Base-by-base conservation (phyloP, 495 filamentous ascomycete genomes). In the Penicillium psychrofluorescens region DNA sequence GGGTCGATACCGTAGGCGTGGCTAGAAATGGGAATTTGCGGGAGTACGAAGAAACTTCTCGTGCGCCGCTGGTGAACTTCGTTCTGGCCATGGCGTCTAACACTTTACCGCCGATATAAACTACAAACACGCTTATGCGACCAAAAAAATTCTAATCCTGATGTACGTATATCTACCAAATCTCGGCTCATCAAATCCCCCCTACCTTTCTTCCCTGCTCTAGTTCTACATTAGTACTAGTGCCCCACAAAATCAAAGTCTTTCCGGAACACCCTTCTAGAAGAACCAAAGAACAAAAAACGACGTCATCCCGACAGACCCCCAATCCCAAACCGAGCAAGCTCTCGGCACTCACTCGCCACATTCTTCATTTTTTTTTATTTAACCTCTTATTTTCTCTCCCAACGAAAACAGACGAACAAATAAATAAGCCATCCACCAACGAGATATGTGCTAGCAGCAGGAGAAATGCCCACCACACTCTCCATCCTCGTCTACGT, bases 21-120 rank as follows among this genome's bases (percentile, higher is more conserved):
- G 61, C 69, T 11, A 56, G 63, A 33, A 77, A 82, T 57, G 79
- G 77, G n/a, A 78, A 76, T 51, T 50, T 84, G 12, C 82, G 80
- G 79, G 71, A n/a, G n/a, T n/a, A n/a, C n/a, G n/a, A n/a, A 11
- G 58, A 66, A 7, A 59, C 64, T 4, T 80, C 76, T 45, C 68
- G 74, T 0, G 59, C 59, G 0, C 54, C 69, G 0, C 45, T 77
- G 4, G 67, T 70, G 4, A 75, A 82, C 40, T 55, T 71, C n/a
- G 61, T 67, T 2, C 59, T 74, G 43, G 53, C 51, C 33, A 54
- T 74, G 53, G 71, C n/a, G n/a, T n/a, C n/a, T n/a, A n/a, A n/a
- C 22, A 22, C 22, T 22, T 4, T 16, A 4, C 15, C 15, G 15
- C 15, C 22, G 22, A 22, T 6, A 6, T 4, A 22, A 22, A 22